Evolutionary conservation across 1,139 yeast species (phyloP).

Genomic region (Saccharomyces hybrid): DNA sequence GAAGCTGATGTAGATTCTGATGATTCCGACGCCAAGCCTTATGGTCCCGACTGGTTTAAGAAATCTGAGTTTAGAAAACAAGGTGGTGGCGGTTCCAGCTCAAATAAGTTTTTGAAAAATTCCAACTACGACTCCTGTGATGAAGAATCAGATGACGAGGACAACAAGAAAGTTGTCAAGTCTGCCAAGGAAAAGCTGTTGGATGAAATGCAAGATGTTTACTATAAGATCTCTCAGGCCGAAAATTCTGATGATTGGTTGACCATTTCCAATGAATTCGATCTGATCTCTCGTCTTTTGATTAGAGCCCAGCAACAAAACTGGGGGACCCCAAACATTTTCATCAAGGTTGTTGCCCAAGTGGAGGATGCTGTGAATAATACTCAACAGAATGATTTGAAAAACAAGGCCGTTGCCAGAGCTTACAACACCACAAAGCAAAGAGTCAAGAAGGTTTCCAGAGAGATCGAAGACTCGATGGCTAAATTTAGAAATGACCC

Average conservation of each 20-base stretch:
- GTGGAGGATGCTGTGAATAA: constrained; percentile 65
- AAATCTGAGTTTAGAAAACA: constrained; percentile 35
- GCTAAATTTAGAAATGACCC: constrained; percentile 62
- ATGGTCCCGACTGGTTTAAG: constrained; percentile 35
- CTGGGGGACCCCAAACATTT: constrained; percentile 61
- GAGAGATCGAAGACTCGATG: constrained; percentile 52
- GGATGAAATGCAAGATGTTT: constrained; percentile 70
- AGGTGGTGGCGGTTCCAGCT: constrained; percentile 16
- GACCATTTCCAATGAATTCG: constrained; percentile 66
- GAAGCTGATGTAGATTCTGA: constrained; percentile 43
- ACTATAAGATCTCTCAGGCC: constrained; percentile 63
- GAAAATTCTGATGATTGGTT: constrained; percentile 77
- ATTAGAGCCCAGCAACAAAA: constrained; percentile 69
- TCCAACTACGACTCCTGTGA: constrained; percentile 35
- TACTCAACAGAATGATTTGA: constrained; percentile 52
- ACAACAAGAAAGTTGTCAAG: constrained; percentile 70
- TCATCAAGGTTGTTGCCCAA: constrained; percentile 58
- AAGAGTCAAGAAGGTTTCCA: constrained; percentile 73
- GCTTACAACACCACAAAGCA: constrained; percentile 86
- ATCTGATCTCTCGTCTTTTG: constrained; percentile 59
- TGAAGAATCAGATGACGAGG: constrained; percentile 46
- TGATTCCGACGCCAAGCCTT: constrained; percentile 35
- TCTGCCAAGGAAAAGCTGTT: constrained; percentile 87
- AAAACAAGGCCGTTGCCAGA: constrained; percentile 76
- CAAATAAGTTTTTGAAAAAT: constrained; percentile 29